Base-by-base conservation (phyloP, 2,329 filamentous ascomycete genomes). In the Talaromyces islandicus region DNA sequence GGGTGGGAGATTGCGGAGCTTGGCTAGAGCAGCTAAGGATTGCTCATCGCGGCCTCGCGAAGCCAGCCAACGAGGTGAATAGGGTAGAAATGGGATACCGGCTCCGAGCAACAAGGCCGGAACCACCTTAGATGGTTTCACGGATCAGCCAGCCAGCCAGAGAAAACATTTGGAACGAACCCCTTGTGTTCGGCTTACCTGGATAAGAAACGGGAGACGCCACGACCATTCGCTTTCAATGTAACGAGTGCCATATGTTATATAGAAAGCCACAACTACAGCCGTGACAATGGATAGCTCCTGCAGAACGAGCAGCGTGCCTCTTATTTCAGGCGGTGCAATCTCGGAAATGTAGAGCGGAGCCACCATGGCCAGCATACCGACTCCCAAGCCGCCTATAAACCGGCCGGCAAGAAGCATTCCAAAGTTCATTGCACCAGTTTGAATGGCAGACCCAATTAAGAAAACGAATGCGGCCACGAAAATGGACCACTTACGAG, bases 341-440 rank as follows among this genome's bases (percentile, higher is more conserved):
- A 79, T 78, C 61, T 80, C 79, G 4, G 74, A 77, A 52, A 79
- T 80, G 64, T 81, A 81, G 24, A 81, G 69, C 0, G 79, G 75
- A 73, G 19, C 53, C 25, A 79, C 77, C 66, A 71, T 71, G 21
- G 64, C 67, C 30, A 74, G 63, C 59, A 60, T 64, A 32, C 55
- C 58, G n/a, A 60, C 56, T 7, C 52, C 58, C n/a, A 56, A 24
- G 27, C 58, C 58, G 27, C 52, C 52, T 14, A 60, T 60, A n/a
- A 60, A 56, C 24, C 58, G 52, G 19, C 50, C 58, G 12, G 68
- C 70, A 11, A 74, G 66, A 30, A 75, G 64, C 27, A 65, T 64
- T 3, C 56, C 66, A 51, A 68, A 67, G 24, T 69, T 66, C 24
- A 62, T 65, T 1, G 70, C 63, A 12, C 61, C 64, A 3, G 71